Conservation (phyloP, 345 rosid genomes). For the Lumnitzera littorea region DNA sequence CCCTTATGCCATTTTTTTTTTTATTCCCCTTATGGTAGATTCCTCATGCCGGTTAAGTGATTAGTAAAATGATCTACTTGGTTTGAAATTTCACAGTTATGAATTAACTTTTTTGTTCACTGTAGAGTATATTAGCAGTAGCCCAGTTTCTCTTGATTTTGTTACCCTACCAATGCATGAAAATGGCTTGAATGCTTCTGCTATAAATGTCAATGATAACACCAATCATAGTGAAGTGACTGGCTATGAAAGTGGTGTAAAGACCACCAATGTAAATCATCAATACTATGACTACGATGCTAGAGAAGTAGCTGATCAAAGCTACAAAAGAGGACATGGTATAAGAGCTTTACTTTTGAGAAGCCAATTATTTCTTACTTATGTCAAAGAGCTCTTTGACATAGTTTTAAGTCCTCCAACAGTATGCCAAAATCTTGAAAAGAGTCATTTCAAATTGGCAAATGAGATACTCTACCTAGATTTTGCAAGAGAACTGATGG, state of each 20-base stretch:
- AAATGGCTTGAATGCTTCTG: too few species aligned
- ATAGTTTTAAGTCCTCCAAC: conserved; percentile 18
- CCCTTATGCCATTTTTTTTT: neutral
- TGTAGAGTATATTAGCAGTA: neutral
- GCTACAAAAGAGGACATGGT: conserved; percentile 14
- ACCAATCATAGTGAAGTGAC: too few species aligned
- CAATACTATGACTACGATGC: conserved; percentile 1
- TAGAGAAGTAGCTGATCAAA: conserved; percentile 3
- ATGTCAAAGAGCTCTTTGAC: conserved; percentile 40
- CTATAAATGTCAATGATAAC: too few species aligned
- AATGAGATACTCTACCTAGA: conserved; percentile 42
- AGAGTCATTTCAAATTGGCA: conserved; percentile 6
- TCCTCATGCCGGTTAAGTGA: neutral
- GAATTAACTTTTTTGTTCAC: neutral
- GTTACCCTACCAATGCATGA: too few species aligned
- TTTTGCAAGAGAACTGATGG: conserved; percentile 55
- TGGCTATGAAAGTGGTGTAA: neutral
- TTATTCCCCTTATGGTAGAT: neutral
- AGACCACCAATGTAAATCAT: conserved; percentile 7
- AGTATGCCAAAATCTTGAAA: conserved; percentile 7
- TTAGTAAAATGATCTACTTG: neutral
- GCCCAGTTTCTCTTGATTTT: neutral
- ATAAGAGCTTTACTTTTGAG: conserved; percentile 37
- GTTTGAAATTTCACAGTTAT: too few species aligned
- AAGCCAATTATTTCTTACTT: conserved; percentile 37